Percentiles rank a stretch among this genome's conserved stretches.
These are phyloP conservation scores for Thermochaetoides dissita DNA, from an alignment of 2,329 filamentous ascomycete genomes.

Conservation along the genomic window DNA sequence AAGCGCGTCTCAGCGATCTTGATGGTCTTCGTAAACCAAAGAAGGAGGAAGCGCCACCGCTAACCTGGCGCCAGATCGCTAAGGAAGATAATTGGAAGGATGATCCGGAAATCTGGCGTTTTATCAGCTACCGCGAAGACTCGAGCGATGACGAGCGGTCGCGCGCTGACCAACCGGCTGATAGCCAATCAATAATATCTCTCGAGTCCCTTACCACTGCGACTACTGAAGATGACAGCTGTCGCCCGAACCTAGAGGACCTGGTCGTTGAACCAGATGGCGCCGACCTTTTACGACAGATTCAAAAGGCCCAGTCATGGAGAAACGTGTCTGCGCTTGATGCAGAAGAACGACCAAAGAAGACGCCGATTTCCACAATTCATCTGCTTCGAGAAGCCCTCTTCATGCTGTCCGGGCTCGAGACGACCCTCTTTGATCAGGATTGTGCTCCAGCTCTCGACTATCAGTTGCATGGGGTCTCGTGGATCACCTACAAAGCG, in stretches of 20 bases:
- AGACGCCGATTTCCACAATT: constrained; percentile 49
- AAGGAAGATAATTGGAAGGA: constrained; percentile 59
- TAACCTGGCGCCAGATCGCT: constrained; percentile 72
- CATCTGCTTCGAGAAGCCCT: constrained; percentile 63
- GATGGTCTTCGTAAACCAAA: constrained; percentile 34
- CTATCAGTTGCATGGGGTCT: constrained; percentile 35
- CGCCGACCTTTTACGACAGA: constrained; percentile 18
- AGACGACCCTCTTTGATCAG: constrained; percentile 54
- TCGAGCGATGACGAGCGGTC: constrained; percentile 41
- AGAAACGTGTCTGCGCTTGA: constrained; percentile 20
- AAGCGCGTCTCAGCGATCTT: constrained; percentile 52
- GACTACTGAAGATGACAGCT: constrained; percentile 1
- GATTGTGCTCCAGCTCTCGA: constrained; percentile 25
- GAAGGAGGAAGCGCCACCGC: constrained; percentile 28
- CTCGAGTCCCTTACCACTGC: constrained; percentile 23
- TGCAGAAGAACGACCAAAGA: constrained; percentile 21
- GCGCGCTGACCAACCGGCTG: constrained; percentile 8
- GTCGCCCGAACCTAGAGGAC: constrained; percentile 1
- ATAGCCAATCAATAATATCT: constrained; percentile 6
- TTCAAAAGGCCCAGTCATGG: constrained; percentile 35
- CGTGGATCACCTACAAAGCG: constrained; percentile 35
- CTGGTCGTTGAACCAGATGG: constrained; percentile 16
- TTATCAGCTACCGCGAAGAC: constrained; percentile 53
- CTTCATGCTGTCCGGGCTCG: constrained; percentile 71
- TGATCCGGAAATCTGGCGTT: constrained; percentile 55